Evolutionary conservation across 495 filamentous ascomycete genomes (phyloP).

Genomic region (Podospora appendiculata): DNA sequence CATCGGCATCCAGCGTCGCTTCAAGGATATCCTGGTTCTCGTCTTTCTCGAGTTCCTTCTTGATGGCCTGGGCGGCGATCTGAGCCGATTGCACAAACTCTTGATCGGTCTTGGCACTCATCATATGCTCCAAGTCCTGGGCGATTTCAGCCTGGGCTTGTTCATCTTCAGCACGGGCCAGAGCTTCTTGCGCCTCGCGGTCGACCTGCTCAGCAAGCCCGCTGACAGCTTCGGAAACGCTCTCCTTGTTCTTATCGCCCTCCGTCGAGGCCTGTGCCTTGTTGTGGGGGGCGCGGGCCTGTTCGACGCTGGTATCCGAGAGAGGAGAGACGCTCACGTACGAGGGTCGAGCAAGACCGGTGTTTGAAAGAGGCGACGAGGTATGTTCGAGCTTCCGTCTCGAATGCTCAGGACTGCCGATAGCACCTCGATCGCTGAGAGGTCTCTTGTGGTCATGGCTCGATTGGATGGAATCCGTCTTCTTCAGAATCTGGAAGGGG

Average conservation of each 20-base stretch:
- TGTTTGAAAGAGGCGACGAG: slow-evolving; percentile 25
- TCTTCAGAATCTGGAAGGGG: slow-evolving; percentile 31
- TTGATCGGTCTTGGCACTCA: slow-evolving; percentile 34
- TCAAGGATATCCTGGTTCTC: slow-evolving; percentile 45
- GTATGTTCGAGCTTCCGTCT: slow-evolving; percentile 35
- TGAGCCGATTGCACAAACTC: slow-evolving; percentile 38
- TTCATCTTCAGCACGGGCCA: slow-evolving; percentile 48
- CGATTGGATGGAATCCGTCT: slow-evolving; percentile 22
- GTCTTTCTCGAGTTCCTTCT: slow-evolving; percentile 50
- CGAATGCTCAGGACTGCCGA: slow-evolving; percentile 34
- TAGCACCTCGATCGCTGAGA: slow-evolving; percentile 28
- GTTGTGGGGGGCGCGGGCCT: not conserved
- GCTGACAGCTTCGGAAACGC: slow-evolving; percentile 62
- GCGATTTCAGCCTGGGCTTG: slow-evolving; percentile 41
- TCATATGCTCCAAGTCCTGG: slow-evolving; percentile 32
- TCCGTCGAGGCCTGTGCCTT: not conserved
- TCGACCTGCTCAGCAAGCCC: slow-evolving; percentile 62
- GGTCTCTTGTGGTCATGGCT: slow-evolving; percentile 28
- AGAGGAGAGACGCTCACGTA: slow-evolving; percentile 9
- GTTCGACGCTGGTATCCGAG: slow-evolving; percentile 6
- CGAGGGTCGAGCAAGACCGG: slow-evolving; percentile 2
- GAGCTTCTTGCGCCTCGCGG: slow-evolving; percentile 58
- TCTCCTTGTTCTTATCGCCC: slow-evolving; percentile 45
- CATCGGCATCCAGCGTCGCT: slow-evolving; percentile 37
- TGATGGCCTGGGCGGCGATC: slow-evolving; percentile 40